Base-by-base conservation (phyloP, 1,139 yeast species). In the Pichia terricola region DNA sequence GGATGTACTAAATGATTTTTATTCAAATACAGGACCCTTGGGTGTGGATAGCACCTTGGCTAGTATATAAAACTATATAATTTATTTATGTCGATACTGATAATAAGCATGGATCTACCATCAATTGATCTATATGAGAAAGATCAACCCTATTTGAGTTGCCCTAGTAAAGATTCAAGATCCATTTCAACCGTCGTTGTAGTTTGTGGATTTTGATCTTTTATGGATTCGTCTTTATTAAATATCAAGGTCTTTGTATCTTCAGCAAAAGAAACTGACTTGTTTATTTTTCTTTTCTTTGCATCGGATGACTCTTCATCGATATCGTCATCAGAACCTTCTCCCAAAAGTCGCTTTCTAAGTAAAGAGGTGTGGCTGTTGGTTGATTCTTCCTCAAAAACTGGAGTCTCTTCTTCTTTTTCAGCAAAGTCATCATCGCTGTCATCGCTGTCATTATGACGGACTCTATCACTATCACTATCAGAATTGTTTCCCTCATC, bases 381-480 rank as follows among this genome's bases (percentile, higher is more conserved):
- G 10, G 11, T 30, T 30, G 8, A 30, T 30, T 8, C 11, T 30
- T 8, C 11, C 33, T 30, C 11, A 11, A 11, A 30, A 30, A 30
- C 11, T 30, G 33, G 11, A 8, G 11, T 30, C 7, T 33, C 43
- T 31, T 28, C 34, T 28, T 30, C 37, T 16, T 36, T 28, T 2
- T 39, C 28, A 25, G 43, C 47, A 34, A 40, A 48, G 16, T 32
- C 41, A 28, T 35, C 46, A 10, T 42, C 42, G 31, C 42, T 44
- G 9, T 37, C 41, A 28, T 25, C 28, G 39, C 64, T 34, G 11
- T 34, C 25, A 10, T 30, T 30, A 30, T 10, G 32, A 30, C 32
- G 32, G 32, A 30, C 67, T 7, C 60, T 55, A 34, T 59, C 60
- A 25, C 57, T 48, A 22, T 65, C 64, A 49, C 65, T 59, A 26